phyloP scores from a whole-genome alignment of 441 rosid genomes.

The Euphorbia celastroides region DNA sequence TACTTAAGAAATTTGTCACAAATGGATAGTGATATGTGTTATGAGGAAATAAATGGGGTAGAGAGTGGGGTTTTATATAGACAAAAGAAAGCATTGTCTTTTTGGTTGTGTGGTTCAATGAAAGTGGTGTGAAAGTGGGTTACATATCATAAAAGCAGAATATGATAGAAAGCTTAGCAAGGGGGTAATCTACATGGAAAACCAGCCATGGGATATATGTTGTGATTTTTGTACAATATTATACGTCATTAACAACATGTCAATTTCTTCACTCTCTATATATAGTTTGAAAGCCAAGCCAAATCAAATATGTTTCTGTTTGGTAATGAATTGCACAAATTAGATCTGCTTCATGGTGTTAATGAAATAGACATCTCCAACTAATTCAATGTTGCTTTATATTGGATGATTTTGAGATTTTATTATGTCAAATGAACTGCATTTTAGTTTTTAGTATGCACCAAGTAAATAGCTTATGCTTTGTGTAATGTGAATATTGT shows the following conservation, averaged over 20 bases:
- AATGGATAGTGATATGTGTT: not conserved
- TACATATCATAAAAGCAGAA: not conserved
- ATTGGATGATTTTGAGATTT: no score
- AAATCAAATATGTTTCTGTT: no score
- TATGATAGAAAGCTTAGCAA: slow-evolving; percentile 9
- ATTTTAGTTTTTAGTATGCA: no score
- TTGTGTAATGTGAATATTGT: no score
- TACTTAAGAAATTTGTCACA: no score
- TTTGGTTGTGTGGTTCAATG: slow-evolving; percentile 4
- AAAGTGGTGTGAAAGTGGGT: slow-evolving; percentile 17
- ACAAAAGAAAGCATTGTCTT: not conserved
- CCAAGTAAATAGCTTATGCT: no score
- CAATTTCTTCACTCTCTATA: not conserved
- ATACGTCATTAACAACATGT: not conserved
- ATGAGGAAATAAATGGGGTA: slow-evolving; percentile 5
- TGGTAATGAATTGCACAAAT: no score
- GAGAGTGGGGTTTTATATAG: slow-evolving; percentile 1
- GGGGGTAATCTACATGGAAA: slow-evolving; percentile 11
- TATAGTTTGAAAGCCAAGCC: not conserved
- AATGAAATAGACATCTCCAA: no score
- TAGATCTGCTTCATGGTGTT: no score
- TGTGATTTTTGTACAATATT: no score
- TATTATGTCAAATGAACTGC: no score
- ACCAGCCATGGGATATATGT: not conserved
- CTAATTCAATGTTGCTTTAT: no score